Evolutionary conservation across 805 yeast genomes (phyloP).

Genomic region (Blastobotrys parvus): DNA sequence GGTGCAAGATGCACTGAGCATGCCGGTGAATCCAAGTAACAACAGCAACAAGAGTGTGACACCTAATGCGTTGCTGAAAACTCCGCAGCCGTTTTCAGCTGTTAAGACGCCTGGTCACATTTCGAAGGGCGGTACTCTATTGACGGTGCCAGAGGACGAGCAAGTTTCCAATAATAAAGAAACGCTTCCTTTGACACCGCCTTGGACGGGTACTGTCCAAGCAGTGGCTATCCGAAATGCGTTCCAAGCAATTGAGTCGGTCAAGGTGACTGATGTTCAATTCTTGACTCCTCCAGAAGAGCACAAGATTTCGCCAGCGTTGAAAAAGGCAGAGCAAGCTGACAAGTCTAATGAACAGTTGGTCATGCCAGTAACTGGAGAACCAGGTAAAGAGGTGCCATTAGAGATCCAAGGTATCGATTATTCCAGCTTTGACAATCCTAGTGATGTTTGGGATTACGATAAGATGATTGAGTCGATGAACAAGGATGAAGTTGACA

Average conservation of each 20-base stretch:
- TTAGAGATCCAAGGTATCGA: conserved; percentile 12
- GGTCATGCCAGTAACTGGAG: conserved; percentile 11
- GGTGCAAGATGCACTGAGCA: background rate
- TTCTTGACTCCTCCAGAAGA: conserved; percentile 25
- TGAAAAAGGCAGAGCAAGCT: background rate
- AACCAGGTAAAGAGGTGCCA: conserved; percentile 3
- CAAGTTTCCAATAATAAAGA: background rate
- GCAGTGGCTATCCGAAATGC: conserved; percentile 28
- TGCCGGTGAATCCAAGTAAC: conserved; percentile 1
- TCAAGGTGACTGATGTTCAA: conserved; percentile 22
- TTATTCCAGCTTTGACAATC: conserved; percentile 4
- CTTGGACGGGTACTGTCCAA: conserved; percentile 25
- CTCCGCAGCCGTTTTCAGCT: conserved; percentile 16
- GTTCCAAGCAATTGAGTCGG: conserved; percentile 25
- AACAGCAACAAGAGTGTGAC: conserved; percentile 11
- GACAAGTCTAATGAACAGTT: background rate
- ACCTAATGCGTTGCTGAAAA: conserved; percentile 17
- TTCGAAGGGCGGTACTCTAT: background rate
- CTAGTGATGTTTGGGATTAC: conserved; percentile 19
- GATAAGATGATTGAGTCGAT: conserved; percentile 16
- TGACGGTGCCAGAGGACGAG: conserved; percentile 10
- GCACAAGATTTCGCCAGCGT: conserved; percentile 3
- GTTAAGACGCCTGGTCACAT: conserved; percentile 10
- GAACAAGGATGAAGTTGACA: conserved; percentile 16
- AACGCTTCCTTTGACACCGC: conserved; percentile 10